Evolutionary conservation across 495 filamentous ascomycete species (phyloP), one percentile per base, ranked within the genome.

Genomic region (Penicillium ucsense): DNA sequence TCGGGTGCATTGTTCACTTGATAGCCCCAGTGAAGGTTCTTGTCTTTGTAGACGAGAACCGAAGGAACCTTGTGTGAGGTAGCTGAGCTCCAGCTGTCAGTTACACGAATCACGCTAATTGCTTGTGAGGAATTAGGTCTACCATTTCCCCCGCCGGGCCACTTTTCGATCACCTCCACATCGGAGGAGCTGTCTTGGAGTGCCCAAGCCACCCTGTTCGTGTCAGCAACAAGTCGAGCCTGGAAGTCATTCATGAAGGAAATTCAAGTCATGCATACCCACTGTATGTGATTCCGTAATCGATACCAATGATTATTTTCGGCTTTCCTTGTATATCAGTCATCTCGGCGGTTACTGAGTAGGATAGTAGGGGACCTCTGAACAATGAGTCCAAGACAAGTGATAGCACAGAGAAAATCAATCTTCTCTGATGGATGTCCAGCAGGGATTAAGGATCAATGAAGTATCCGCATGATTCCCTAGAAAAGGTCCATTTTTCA

Each of bases 51-150:
- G 0, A 63, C 41, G 7, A 78, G 63, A 28, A 71, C 55, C 1
- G 68, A 77, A 8, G 73, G 76, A 3, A 73, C 73, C 52, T 81
- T 78, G 38, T 68, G 63, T 11, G 57, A 66, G 31, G 62, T 70
- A 8, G 8, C 62, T 63, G 20, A 20, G 20, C 2, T 45, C 5
- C 8, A 29, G 12, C 5, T 29, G 5, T 11, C 27, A 45, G 41
- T 4, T 42, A 47, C n/a, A 35, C 27, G 28, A 0, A 11, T 2
- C 7, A 7, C 30, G 20, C 3, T 27, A 29, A 4, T 28, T 11
- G 6, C 0, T 4, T 35, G 28, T 20, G 20, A 2, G 32, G 52
- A 32, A 30, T 27, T 6, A 30, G 6, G 54, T 57, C 45, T 37
- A 57, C 62, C 53, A 49, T 62, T 57, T 34, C 42, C 53, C 11